Base-by-base conservation (phyloP, 1,139 yeast genomes). In the Geotrichum klebahnii region DNA sequence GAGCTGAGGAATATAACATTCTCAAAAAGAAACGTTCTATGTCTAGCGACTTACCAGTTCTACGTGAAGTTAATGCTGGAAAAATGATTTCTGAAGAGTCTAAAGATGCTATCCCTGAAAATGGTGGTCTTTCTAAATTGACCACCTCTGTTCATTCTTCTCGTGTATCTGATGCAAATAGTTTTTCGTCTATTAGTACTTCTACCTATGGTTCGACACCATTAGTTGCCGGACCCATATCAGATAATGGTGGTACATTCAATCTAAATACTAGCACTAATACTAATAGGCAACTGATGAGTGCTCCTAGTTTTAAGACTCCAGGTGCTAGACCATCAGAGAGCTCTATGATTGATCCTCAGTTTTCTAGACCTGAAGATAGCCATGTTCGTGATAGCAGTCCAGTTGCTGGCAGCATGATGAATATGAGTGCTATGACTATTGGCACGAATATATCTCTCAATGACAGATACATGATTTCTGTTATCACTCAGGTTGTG, bases 401-500 rank as follows among this genome's bases (percentile, higher is more conserved):
- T 26, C 52, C 50, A 24, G 44, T 42, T 16, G 38, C 48, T 35
- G 55, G 34, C 17, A 50, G 53, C 37, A 20, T 56, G 26, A 46
- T 54, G 46, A 55, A 56, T 36, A 40, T 60, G 46, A 60, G 63
- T 36, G 61, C 62, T 9, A 62, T 73, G 39, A 82, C 90, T 1
- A 76, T 85, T 63, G 83, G 82, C 44, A 83, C 92, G 0, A 76
- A 81, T 63, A 82, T 82, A 3, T 82, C 92, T 0, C 69, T 84
- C 37, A 39, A 26, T n/a, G 92, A 83, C 57, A 79, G 78, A 49
- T 79, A 81, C 41, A 85, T 87, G 78, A 84, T 87, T 57, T 90
- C 94, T 1, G 92, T 94, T 2, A 79, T 92, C 51, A 85, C 97
- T 0, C 96, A 89, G 66, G 84, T 94, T 5, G 90, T 92, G 45